Evolutionary conservation across 768 basidiomycete genomes (phyloP).

Genomic region (Mycena vitilis): DNA sequence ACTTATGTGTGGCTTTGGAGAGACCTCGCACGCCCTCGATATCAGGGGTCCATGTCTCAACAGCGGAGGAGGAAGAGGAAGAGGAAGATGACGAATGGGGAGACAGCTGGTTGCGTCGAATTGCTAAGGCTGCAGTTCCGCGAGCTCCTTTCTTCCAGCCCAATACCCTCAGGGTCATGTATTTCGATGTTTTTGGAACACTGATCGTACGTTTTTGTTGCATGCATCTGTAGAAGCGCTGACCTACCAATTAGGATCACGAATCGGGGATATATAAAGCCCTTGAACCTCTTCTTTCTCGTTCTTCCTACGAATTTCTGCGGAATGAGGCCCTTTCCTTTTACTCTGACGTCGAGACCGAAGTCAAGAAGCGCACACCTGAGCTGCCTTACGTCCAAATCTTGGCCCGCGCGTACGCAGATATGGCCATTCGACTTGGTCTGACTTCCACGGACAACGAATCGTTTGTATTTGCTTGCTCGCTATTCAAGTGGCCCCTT

Average conservation of each 20-base stretch:
- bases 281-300: constrained; percentile 8
- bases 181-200: too few relatives aligned
- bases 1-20: too few relatives aligned
- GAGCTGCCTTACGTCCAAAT: not conserved
- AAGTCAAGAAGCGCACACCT: constrained; percentile 1
- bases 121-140: too few relatives aligned
- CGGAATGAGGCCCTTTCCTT: constrained; percentile 7
- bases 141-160: too few relatives aligned
- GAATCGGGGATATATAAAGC: constrained; percentile 20
- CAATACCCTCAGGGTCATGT: too few relatives aligned
- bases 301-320: not conserved
- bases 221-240: too few relatives aligned
- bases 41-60: too few relatives aligned
- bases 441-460: not conserved
- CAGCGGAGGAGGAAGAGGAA: too few relatives aligned
- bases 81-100: too few relatives aligned
- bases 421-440: constrained; percentile 6
- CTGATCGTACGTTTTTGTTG: too few relatives aligned
- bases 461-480: not conserved
- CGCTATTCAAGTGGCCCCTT: constrained; percentile 7
- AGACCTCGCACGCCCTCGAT: too few relatives aligned
- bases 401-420: not conserved
- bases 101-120: too few relatives aligned
- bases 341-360: constrained; percentile 22
- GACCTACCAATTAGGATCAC: constrained; percentile 11